These are phyloP conservation scores for Puccinia polysora DNA, from an alignment of 1,284 basidiomycete species.

Conservation along the genomic window DNA sequence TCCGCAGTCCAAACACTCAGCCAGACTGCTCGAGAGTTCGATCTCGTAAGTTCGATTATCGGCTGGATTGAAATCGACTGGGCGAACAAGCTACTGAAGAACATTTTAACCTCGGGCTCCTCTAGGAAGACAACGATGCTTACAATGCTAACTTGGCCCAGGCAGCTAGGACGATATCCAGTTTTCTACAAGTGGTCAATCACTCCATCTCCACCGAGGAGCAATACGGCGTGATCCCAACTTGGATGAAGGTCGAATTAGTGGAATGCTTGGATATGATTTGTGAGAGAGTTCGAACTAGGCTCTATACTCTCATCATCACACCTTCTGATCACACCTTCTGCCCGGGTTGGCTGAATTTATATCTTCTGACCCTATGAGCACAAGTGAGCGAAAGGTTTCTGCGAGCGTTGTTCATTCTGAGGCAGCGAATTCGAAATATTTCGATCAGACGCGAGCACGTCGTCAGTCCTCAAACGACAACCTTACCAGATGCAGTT, in stretches of 20 bases:
- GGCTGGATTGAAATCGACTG: background rate
- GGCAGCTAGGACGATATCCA: slow-evolving; percentile 3
- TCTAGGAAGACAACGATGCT: slow-evolving; percentile 3
- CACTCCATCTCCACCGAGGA: background rate
- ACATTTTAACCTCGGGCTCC: background rate
- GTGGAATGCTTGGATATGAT: slow-evolving; percentile 19
- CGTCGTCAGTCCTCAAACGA: slow-evolving; percentile 7
- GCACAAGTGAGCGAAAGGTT: slow-evolving; percentile 26
- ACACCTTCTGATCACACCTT: background rate
- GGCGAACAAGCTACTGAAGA: background rate
- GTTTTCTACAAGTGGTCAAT: background rate
- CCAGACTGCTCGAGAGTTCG: background rate
- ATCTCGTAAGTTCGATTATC: background rate
- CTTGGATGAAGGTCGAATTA: slow-evolving; percentile 6
- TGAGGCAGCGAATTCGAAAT: slow-evolving; percentile 22
- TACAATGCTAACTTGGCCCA: background rate
- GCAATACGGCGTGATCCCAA: background rate
- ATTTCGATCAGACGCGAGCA: slow-evolving; percentile 12
- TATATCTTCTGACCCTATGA: background rate
- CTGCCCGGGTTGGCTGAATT: background rate
- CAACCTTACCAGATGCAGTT: slow-evolving; percentile 26
- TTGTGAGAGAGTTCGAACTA: background rate
- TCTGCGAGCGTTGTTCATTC: slow-evolving; percentile 18
- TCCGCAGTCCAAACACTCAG: slow-evolving; percentile 4
- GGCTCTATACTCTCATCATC: background rate